phyloP scores from a whole-genome alignment of 2,329 filamentous ascomycete species.

The Monosporascus cannonballus region DNA sequence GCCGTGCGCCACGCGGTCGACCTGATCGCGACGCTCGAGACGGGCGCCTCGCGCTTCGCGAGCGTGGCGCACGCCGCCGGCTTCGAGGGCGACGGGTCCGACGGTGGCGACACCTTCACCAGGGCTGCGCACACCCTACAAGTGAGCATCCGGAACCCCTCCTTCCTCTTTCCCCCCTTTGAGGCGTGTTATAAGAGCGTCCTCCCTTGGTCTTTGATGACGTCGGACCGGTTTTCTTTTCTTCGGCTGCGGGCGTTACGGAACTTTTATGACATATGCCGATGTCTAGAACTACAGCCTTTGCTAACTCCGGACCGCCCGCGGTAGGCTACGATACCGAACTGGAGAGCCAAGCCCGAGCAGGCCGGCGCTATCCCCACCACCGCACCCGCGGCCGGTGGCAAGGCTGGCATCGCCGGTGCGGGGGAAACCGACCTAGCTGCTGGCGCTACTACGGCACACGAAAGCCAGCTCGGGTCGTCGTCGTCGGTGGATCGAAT shows the following conservation, averaged over 20 bases:
- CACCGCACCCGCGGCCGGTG: background rate
- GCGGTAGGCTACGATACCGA: constrained; percentile 9
- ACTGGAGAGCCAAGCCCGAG: constrained; percentile 16
- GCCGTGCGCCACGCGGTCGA: constrained; percentile 13
- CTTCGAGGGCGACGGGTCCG: constrained; percentile 9
- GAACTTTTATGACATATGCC: too few species aligned
- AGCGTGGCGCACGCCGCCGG: constrained; percentile 12
- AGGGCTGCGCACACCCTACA: constrained; percentile 15
- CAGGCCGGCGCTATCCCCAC: constrained; percentile 7
- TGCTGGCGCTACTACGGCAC: background rate
- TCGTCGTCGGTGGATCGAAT: background rate
- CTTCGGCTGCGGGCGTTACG: too few species aligned
- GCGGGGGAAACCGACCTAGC: background rate
- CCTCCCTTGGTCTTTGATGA: too few species aligned
- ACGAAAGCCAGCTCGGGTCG: background rate
- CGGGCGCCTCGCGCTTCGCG: constrained; percentile 11
- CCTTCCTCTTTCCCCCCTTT: too few species aligned
- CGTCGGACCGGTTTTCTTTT: too few species aligned
- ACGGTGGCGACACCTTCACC: constrained; percentile 13
- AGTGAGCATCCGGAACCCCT: too few species aligned
- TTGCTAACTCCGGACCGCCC: too few species aligned
- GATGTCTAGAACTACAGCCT: too few species aligned
- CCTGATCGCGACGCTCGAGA: constrained; percentile 15
- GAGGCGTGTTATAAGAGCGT: too few species aligned
- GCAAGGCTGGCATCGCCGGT: background rate